These are phyloP conservation scores for Papiliotrema nemorosa DNA, from an alignment of 1,284 basidiomycete genomes.

Conservation along the genomic window DNA sequence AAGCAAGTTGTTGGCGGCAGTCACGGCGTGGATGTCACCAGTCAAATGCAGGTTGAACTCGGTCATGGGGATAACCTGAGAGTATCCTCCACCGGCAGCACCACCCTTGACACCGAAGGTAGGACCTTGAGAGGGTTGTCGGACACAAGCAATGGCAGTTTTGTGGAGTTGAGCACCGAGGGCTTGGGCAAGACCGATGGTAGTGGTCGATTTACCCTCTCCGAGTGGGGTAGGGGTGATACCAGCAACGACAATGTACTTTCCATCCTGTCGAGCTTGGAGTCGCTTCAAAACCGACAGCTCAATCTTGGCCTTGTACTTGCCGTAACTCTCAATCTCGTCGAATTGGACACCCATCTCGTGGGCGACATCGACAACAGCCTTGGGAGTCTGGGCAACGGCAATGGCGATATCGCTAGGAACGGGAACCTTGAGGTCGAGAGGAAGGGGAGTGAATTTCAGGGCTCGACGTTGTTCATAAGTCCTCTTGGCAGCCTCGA, in stretches of 20 bases:
- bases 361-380: slow-evolving; percentile 72
- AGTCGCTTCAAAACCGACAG: slow-evolving; percentile 83
- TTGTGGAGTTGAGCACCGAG: slow-evolving; percentile 92
- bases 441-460: slow-evolving; percentile 67
- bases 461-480: slow-evolving; percentile 66
- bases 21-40: slow-evolving; percentile 97
- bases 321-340: slow-evolving; percentile 92
- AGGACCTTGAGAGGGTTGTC: slow-evolving; percentile 96
- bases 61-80: slow-evolving; percentile 98
- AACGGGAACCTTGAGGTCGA: slow-evolving; percentile 77
- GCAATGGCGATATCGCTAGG: slow-evolving; percentile 95
- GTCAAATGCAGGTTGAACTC: slow-evolving; percentile 85
- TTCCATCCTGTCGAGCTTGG: slow-evolving; percentile 81
- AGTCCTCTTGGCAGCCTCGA: slow-evolving; percentile 75
- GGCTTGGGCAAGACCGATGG: slow-evolving; percentile 94
- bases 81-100: slow-evolving; percentile 97
- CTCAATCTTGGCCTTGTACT: slow-evolving; percentile 97
- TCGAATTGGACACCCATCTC: slow-evolving; percentile 85
- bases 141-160: slow-evolving; percentile 94
- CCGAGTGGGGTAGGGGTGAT: slow-evolving; percentile 98
- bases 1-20: slow-evolving; percentile 94
- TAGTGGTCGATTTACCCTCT: slow-evolving; percentile 98
- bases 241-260: slow-evolving; percentile 95
- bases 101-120: slow-evolving; percentile 99
- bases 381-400: slow-evolving; percentile 90